Evolutionary conservation across 768 basidiomycete species (phyloP), one percentile per base, ranked within the genome.

Genomic region (Macrolepiota dolichaula): DNA sequence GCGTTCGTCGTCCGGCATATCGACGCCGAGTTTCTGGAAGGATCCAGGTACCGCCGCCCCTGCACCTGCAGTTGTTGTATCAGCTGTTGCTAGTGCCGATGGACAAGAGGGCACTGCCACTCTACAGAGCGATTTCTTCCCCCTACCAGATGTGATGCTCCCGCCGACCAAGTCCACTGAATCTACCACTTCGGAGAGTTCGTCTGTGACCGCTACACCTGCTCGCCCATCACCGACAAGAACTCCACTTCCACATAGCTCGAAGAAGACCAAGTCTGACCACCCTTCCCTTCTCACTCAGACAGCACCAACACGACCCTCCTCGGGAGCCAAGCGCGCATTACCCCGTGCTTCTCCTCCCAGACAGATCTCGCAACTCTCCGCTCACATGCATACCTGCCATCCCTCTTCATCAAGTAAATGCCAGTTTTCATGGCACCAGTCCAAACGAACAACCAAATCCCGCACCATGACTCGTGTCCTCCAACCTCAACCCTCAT

Each of bases 271-370:
- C 25, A 67, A 63, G 51, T 57, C 67, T 55, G 70, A 70, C 27
- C 76, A 73, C 25, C 77, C 81, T 22, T 88, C 86, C 15, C 76
- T 88, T 25, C 79, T 88, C 38, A 85, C 85, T n/a, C 85, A 82
- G 64, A 87, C 86, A 7, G 87, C 87, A 3, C 85, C 86, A 29
- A 66, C 68, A 57, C 71, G 76, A 19, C 24, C 60, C 7, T 40
- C 71, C n/a, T 64, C 66, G 6, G 68, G 51, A 27, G 66, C 69
- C n/a, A 65, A 71, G 35, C 69, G 71, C 37, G 62, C 69, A 19
- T 63, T 63, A 51, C 63, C 67, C 17, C 73, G 74, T n/a, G 57
- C 67, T 55, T 75, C 79, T 13, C 78, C 79, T 36, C 74, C 76
- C 22, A 75, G 72, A 51, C 77, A 76, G 54, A 66, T 74, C 37